Conservation (phyloP, 768 basidiomycete genomes). For the Termitomyces sp. region DNA sequence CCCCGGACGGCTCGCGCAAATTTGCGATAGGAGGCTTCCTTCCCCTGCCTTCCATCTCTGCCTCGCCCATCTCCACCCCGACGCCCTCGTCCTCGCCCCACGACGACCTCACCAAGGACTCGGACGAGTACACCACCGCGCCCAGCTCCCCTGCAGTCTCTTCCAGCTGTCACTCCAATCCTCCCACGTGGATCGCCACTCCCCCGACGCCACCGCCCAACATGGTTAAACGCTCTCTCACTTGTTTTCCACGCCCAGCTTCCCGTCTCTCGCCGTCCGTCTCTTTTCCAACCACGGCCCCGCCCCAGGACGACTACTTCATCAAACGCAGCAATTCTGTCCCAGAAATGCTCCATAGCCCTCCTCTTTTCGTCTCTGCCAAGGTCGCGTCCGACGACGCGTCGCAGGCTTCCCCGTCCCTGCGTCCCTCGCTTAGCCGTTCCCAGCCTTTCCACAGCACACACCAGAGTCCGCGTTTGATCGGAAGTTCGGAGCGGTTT, state of each 20-base stretch:
- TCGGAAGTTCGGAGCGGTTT: conserved; percentile 11
- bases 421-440: conserved; percentile 5
- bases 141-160: conserved; percentile 13
- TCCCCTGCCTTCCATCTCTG: conserved; percentile 51
- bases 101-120: conserved; percentile 7
- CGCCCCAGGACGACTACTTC: conserved; percentile 20
- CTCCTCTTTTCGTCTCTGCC: conserved; percentile 12
- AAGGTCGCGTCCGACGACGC: conserved; percentile 3
- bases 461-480: conserved; percentile 16
- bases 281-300: conserved; percentile 39
- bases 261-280: conserved; percentile 34
- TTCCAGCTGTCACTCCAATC: conserved; percentile 16
- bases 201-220: conserved; percentile 52
- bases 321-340: conserved; percentile 36
- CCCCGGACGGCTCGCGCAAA: conserved; percentile 13
- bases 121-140: conserved; percentile 16
- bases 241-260: conserved; percentile 24
- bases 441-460: conserved; percentile 25
- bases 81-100: conserved; percentile 27
- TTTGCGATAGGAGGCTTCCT: conserved; percentile 32
- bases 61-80: conserved; percentile 54
- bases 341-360: conserved; percentile 26
- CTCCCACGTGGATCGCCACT: conserved; percentile 53
- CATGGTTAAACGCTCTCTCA: conserved; percentile 30
- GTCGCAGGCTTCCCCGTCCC: not conserved